These are phyloP conservation scores for Inga oerstediana DNA, from an alignment of 306 rosid genomes.

Conservation along the genomic window DNA sequence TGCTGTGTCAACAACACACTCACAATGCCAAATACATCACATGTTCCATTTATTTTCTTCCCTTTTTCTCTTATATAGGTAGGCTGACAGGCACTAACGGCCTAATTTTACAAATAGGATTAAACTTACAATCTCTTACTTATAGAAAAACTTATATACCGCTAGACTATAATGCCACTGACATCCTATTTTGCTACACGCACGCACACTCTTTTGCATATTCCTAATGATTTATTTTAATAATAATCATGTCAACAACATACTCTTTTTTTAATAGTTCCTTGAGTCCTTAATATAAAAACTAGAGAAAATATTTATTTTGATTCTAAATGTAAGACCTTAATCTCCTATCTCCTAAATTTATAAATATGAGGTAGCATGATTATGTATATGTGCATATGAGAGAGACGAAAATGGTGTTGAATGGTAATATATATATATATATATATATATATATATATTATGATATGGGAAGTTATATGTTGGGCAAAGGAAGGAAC, in stretches of 20 bases:
- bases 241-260: background rate
- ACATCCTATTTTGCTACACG: background rate
- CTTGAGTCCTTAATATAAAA: too few species aligned
- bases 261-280: too few species aligned
- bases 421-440: background rate
- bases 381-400: background rate
- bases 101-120: too few species aligned
- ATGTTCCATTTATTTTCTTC: background rate
- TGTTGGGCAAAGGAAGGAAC: background rate
- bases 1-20: slow-evolving; percentile 34
- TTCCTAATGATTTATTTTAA: background rate
- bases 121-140: too few species aligned
- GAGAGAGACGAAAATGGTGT: background rate
- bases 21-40: background rate
- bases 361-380: background rate
- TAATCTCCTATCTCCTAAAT: too few species aligned
- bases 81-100: too few species aligned
- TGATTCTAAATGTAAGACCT: too few species aligned
- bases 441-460: background rate
- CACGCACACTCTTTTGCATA: background rate
- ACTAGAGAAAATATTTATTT: too few species aligned
- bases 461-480: background rate
- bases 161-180: too few species aligned
- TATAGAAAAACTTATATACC: too few species aligned
- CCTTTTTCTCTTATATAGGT: too few species aligned